These are phyloP conservation scores for Sporothrix humicola DNA, from an alignment of 2,329 filamentous ascomycete genomes.

Conservation along the genomic window DNA sequence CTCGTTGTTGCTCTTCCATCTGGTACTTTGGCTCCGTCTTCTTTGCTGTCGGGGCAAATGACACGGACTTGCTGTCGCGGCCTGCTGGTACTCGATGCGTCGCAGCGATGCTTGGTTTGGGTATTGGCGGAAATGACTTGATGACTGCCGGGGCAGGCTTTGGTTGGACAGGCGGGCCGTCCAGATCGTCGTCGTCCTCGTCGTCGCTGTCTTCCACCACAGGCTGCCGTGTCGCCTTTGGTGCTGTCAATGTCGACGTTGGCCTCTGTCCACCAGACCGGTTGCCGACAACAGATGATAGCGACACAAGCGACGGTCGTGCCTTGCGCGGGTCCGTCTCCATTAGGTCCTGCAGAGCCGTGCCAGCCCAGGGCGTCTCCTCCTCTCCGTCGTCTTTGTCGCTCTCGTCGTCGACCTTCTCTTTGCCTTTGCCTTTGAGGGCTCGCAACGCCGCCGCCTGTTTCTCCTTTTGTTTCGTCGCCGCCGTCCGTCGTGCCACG, in stretches of 20 bases:
- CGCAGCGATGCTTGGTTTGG: background rate
- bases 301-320: conserved; percentile 33
- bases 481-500: conserved; percentile 43
- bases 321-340: conserved; percentile 45
- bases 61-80: conserved; percentile 7
- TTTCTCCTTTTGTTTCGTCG: conserved; percentile 46
- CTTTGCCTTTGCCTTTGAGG: background rate
- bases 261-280: background rate
- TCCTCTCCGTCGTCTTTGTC: conserved; percentile 42
- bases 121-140: too few species aligned
- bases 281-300: conserved; percentile 6
- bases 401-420: background rate
- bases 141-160: background rate
- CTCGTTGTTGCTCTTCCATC: too few species aligned
- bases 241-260: background rate
- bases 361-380: conserved; percentile 46
- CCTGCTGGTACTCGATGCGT: background rate
- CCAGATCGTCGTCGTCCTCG: conserved; percentile 34
- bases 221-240: background rate
- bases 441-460: conserved; percentile 45
- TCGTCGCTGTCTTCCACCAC: conserved; percentile 2
- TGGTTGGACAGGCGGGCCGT: conserved; percentile 26
- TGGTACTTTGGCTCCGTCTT: background rate
- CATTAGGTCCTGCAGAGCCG: conserved; percentile 52
- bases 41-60: conserved; percentile 7